Conservation (phyloP, 305 asterid genomes). For the Coffea humblotiana region DNA sequence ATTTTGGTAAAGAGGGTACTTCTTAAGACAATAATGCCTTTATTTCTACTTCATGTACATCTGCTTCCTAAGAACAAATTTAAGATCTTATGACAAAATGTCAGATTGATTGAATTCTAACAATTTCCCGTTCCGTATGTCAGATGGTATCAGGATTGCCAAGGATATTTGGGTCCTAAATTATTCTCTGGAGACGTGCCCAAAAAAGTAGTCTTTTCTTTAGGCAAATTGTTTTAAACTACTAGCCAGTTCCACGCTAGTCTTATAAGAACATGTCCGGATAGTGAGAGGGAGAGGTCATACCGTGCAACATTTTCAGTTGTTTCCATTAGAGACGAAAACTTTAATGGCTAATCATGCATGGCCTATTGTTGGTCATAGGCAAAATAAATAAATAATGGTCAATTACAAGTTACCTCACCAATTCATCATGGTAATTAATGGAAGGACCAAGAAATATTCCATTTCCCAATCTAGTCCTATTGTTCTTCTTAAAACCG, state of each 20-base stretch:
- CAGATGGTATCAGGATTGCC: background rate
- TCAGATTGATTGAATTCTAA: background rate
- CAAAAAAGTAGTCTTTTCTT: background rate
- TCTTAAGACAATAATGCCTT: no score
- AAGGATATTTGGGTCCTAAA: background rate
- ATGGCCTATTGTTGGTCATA: no score
- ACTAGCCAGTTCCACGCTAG: background rate
- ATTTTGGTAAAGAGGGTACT: no score
- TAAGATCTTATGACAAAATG: background rate
- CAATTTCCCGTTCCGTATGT: background rate
- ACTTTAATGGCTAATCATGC: no score
- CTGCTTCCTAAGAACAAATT: background rate
- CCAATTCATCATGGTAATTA: background rate
- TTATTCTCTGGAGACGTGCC: background rate
- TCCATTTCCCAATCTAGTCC: background rate
- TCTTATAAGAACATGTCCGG: no score
- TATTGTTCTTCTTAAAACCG: background rate
- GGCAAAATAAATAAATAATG: no score
- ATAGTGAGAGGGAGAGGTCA: no score
- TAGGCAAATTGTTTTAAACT: background rate
- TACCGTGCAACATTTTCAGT: no score
- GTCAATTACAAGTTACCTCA: background rate
- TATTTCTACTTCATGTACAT: no score
- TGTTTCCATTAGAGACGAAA: no score
- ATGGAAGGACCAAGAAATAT: background rate